Base-by-base conservation (phyloP, 2,329 filamentous ascomycete genomes). In the Catunica adiposa region DNA sequence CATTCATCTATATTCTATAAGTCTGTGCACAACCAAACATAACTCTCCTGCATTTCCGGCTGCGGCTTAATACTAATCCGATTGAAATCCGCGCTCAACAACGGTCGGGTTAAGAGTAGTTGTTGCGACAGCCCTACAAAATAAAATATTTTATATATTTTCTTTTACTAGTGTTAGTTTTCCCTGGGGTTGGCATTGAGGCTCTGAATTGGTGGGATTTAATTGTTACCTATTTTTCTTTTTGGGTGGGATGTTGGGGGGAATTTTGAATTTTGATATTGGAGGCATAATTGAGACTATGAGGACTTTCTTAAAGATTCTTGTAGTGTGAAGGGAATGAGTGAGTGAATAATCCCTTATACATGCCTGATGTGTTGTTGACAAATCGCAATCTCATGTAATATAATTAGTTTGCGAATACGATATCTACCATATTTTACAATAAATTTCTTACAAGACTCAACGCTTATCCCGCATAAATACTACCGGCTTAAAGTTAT, bases 81-180 rank as follows among this genome's bases (percentile, higher is more conserved):
- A 25, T 14, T 5, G 23, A 48, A 48, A 22, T 48, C 22, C 23
- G 44, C 23, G 9, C 44, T 25, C 44, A 48, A 48, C 22, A 48
- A 48, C 44, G 44, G 44, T 15, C 44, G 44, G 44, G 11, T 48
- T 48, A 48, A 48, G 20, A 26, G 9, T 11, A 25, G 44, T 48
- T 3, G 20, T 48, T 48, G 44, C 44, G 44, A 48, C 11, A 48
- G 44, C 44, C 44, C 44, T 48, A 48, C 44, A 48, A 48, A 25
- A n/a, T 14, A 23, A 7, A 25, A 25, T 48, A 22, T 48, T 48
- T 48, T 23, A 5, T 29, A 22, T 25, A 22, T 48, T 48, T 42
- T 42, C n/a, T 42, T 42, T 42, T 4, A 42, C n/a, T 42, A 5
- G 38, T n/a, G 38, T n/a, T n/a, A 15, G 17, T 20, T 42, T 42